phyloP scores from a whole-genome alignment of 805 yeast species.

The Teunomyces barrocoloradensis region DNA sequence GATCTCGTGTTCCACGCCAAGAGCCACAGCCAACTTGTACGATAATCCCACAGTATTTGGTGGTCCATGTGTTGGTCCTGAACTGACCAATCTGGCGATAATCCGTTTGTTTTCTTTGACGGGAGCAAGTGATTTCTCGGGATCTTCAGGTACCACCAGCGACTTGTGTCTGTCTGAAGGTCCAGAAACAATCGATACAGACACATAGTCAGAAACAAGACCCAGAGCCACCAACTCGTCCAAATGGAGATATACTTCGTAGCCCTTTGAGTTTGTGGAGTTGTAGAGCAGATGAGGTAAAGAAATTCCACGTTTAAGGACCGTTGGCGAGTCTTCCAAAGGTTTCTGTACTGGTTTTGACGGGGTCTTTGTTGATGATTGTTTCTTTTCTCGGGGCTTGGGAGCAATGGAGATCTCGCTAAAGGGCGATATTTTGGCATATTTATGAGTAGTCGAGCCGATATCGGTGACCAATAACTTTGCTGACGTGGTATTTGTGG shows the following conservation, averaged over 20 bases:
- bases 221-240: conserved; percentile 23
- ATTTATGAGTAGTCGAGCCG: conserved; percentile 38
- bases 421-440: conserved; percentile 57
- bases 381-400: conserved; percentile 26
- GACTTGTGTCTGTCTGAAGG: conserved; percentile 34
- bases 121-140: conserved; percentile 4
- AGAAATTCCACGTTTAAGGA: conserved; percentile 52
- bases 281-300: conserved; percentile 48
- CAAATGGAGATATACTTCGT: conserved; percentile 47
- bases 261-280: conserved; percentile 18
- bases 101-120: conserved; percentile 40
- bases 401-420: conserved; percentile 82
- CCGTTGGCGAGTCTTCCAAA: conserved; percentile 18
- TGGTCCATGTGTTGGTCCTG: neutral
- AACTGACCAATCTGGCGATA: conserved; percentile 50
- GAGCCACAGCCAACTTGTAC: conserved; percentile 49
- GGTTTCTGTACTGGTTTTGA: conserved; percentile 17
- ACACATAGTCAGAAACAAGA: conserved; percentile 38
- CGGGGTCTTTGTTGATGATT: conserved; percentile 59
- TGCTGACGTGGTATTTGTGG: conserved; percentile 60
- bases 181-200: conserved; percentile 52
- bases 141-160: neutral
- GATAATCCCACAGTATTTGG: conserved; percentile 54
- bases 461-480: conserved; percentile 49
- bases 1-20: conserved; percentile 47